Percentiles rank a stretch among this genome's conserved stretches.
phyloP scores from a whole-genome alignment of 169 alveolate species.

The Cryptosporidium sp. region DNA sequence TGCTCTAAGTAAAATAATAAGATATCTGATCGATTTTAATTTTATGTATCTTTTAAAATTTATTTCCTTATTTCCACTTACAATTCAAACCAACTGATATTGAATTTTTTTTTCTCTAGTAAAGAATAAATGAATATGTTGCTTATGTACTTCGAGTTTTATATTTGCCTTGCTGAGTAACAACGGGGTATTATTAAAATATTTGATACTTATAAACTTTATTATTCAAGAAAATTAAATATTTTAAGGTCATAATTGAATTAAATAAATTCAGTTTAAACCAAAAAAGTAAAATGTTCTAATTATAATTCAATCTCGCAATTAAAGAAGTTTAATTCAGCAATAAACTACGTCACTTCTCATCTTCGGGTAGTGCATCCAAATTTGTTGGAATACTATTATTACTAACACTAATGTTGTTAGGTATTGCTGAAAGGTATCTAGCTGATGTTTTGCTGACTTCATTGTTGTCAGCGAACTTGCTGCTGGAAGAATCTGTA shows the following conservation, averaged over 20 bases:
- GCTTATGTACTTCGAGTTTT: not conserved
- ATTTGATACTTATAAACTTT: not conserved
- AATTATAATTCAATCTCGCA: not conserved
- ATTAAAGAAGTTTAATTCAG: not conserved
- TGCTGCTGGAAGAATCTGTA: conserved; percentile 49
- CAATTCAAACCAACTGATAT: not conserved
- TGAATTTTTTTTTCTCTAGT: not conserved
- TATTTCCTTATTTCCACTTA: not conserved
- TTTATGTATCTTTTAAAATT: not conserved
- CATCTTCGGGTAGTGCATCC: conserved; percentile 21
- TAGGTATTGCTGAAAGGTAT: conserved; percentile 20
- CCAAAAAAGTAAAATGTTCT: not conserved
- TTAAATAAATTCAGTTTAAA: not conserved
- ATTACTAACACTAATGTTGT: not conserved
- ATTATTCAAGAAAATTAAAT: too few species aligned
- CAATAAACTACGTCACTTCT: not conserved
- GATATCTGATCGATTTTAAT: conserved; percentile 13
- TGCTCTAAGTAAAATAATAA: conserved; percentile 1
- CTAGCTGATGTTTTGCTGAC: not conserved
- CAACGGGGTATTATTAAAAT: too few species aligned
- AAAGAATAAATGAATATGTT: too few species aligned
- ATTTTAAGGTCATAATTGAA: too few species aligned
- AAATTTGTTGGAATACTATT: not conserved
- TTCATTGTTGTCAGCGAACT: not conserved
- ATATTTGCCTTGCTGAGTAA: too few species aligned